Conservation (phyloP, 305 asterid genomes). For the Solanum hybrid region DNA sequence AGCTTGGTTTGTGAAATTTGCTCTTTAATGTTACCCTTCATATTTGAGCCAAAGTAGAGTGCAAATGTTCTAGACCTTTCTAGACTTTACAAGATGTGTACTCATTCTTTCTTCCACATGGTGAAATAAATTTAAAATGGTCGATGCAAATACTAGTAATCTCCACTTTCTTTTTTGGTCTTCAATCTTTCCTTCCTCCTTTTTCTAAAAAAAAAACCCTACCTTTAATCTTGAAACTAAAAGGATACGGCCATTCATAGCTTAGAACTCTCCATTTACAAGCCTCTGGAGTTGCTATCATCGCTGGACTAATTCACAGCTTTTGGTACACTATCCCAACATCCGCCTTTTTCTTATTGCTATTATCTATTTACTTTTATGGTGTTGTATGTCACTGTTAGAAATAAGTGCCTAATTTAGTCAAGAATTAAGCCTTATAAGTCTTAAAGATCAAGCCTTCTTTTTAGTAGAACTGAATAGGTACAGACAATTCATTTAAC, state of each 20-base stretch:
- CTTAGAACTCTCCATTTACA: background rate
- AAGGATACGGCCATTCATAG: background rate
- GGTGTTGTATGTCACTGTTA: background rate
- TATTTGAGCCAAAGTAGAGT: background rate
- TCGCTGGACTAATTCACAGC: background rate
- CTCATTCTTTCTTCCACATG: background rate
- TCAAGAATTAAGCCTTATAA: background rate
- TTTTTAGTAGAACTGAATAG: background rate
- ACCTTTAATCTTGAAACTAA: background rate
- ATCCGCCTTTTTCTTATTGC: background rate
- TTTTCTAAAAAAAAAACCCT: background rate
- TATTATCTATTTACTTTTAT: background rate
- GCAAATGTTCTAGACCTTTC: constrained; percentile 1
- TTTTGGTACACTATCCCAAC: background rate
- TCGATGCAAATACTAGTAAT: background rate
- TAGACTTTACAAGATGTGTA: background rate
- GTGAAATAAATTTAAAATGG: background rate
- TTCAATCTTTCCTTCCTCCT: background rate
- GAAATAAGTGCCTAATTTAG: background rate
- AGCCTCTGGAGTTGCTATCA: background rate
- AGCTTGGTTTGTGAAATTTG: background rate
- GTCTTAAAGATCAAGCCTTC: background rate
- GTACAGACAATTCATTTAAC: background rate
- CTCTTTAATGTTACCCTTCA: background rate
- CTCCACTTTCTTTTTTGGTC: background rate